Evolutionary conservation across 208 protist genomes (phyloP), one percentile per base, ranked within the genome.

Genomic region (Wallacemonas sp.): DNA sequence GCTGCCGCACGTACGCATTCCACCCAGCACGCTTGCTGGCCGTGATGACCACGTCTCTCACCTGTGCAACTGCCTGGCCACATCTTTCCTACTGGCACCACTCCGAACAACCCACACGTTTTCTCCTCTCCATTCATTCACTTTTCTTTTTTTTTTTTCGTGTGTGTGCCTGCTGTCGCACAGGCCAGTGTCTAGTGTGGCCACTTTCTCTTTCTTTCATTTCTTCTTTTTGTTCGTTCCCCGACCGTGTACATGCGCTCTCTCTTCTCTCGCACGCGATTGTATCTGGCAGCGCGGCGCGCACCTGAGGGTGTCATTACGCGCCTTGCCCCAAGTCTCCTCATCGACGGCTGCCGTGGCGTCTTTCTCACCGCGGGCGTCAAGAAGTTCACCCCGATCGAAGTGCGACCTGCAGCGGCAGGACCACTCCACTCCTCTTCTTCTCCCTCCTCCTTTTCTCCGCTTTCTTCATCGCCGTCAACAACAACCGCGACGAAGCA

Each of bases 301-400:
- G 29, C 34, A 11, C 62, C 33, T 14, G 69, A 70, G 54, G 30
- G 33, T 1, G n/a, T 52, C 16, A 1, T 83, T 44, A 94, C 88
- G 9, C 75, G 78, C 21, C 48, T 90, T 16, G 85, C 61, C 0
- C 76, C 82, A 0, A 94, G 85, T 56, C 24, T 56, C 24, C 66
- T 80, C 66, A 48, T 88, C 1, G 76, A 83, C 27, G 82, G 80
- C 0, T 56, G 74, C 32, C 63, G 62, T 8, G 88, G 88, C 11
- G 85, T 94, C 14, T 94, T 85, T 44, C 38, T 80, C 16, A 88
- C 80, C 4, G 30, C 58, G 26, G 3, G 57, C 0, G 27, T 92
- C 6, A 93, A 92, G 52, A 93, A 95, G 60, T 90, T 88, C 32
- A 80, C 76, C n/a, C 85, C 78, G 24, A 73, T 92, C 27, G 83